Percentiles rank a stretch among this genome's conserved stretches.
Conservation (phyloP, 2,329 filamentous ascomycete genomes). For the Beauveria asiatica region DNA sequence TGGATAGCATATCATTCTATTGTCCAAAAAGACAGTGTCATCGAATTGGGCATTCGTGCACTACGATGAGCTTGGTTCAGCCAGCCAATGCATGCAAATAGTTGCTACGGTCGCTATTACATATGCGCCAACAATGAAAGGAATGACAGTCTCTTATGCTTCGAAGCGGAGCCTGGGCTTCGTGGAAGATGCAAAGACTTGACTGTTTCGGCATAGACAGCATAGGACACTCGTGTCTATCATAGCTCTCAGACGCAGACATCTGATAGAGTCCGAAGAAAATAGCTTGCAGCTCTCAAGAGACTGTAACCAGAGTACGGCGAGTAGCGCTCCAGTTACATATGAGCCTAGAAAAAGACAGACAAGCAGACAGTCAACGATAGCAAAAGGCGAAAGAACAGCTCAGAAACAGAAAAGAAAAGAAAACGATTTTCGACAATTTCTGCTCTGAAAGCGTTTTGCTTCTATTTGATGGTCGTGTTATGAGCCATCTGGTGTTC, state of each 20-base stretch:
- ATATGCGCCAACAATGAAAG: not conserved
- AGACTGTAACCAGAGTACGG: conserved; percentile 47
- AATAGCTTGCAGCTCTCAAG: conserved; percentile 29
- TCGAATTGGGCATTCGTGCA: not conserved
- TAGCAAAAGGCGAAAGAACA: conserved; percentile 51
- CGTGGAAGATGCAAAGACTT: conserved; percentile 2
- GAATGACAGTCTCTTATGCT: not conserved
- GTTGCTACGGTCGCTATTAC: not conserved
- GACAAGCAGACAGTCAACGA: conserved; percentile 35
- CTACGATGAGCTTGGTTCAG: not conserved
- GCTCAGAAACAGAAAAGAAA: conserved; percentile 11
- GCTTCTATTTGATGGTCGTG: conserved; percentile 9
- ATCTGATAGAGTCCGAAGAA: conserved; percentile 34
- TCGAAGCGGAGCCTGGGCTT: not conserved
- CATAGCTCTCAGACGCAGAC: conserved; percentile 40
- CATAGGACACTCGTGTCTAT: conserved; percentile 28
- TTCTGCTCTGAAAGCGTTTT: conserved; percentile 28
- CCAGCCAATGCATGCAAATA: not conserved
- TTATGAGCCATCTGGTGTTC: conserved; percentile 27
- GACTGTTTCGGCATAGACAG: conserved; percentile 22
- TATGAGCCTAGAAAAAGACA: conserved; percentile 49
- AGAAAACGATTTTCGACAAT: conserved; percentile 31
- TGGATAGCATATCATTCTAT: not conserved
- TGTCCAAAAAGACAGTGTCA: not conserved
- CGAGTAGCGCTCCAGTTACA: conserved; percentile 53